phyloP scores from a whole-genome alignment of 768 basidiomycete genomes.

The Hebeloma cylindrosporum region DNA sequence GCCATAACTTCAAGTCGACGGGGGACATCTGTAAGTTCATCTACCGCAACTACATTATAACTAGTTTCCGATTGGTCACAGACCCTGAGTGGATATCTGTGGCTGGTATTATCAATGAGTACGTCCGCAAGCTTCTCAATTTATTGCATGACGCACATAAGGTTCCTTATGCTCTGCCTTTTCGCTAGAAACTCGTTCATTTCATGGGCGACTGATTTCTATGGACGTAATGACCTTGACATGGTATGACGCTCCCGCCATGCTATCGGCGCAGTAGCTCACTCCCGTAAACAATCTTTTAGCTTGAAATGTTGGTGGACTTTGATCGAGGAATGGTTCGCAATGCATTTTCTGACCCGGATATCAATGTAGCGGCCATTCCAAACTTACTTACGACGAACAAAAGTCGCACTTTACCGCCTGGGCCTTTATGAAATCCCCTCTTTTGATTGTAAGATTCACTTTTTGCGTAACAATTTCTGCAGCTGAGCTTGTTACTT shows the following conservation, averaged over 20 bases:
- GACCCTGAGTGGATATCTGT: constrained; percentile 49
- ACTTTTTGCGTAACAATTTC: constrained; percentile 13
- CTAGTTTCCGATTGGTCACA: constrained; percentile 15
- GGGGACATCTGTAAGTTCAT: constrained; percentile 43
- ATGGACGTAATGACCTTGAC: constrained; percentile 69
- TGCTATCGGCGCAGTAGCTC: neutral
- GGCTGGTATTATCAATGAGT: constrained; percentile 56
- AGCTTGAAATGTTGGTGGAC: constrained; percentile 57
- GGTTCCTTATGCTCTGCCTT: neutral
- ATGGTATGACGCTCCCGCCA: constrained; percentile 40
- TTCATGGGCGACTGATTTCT: constrained; percentile 63
- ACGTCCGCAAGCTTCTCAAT: too few relatives aligned
- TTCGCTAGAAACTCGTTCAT: constrained; percentile 59
- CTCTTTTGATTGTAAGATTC: constrained; percentile 55
- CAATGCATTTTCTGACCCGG: neutral
- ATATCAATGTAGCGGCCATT: constrained; percentile 53
- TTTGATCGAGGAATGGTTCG: neutral
- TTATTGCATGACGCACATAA: neutral
- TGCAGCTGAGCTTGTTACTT: neutral
- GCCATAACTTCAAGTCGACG: constrained; percentile 40
- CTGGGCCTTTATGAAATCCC: constrained; percentile 72
- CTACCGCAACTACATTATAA: neutral
- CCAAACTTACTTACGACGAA: constrained; percentile 59
- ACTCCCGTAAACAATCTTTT: constrained; percentile 7
- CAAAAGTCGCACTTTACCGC: constrained; percentile 70